phyloP scores from a whole-genome alignment of 352 stramenopile genomes.

The Pythium periplocum region DNA sequence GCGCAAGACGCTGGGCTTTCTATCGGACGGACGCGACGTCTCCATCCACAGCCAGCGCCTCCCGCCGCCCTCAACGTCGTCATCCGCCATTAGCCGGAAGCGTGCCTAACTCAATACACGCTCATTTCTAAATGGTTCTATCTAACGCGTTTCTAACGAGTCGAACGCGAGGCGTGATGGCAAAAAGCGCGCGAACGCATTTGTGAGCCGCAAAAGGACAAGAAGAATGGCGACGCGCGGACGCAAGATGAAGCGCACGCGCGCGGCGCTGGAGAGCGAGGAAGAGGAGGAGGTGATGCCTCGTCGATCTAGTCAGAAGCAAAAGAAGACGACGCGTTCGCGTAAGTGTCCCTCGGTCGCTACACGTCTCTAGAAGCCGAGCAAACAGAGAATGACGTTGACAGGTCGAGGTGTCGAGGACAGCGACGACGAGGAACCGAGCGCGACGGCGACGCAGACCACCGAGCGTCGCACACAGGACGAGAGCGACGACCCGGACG shows the following conservation, averaged over 20 bases:
- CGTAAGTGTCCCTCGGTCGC: slow-evolving; percentile 3
- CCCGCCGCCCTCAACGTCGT: neutral
- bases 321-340: neutral
- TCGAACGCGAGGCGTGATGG: neutral
- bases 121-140: no score
- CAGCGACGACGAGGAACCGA: slow-evolving; percentile 17
- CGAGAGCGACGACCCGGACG: slow-evolving; percentile 19
- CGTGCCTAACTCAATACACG: no score
- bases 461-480: neutral
- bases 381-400: no score
- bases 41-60: slow-evolving; percentile 8
- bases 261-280: slow-evolving; percentile 5
- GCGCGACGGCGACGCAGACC: neutral
- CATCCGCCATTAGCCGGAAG: no score
- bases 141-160: no score
- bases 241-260: slow-evolving; percentile 14
- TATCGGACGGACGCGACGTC: slow-evolving; percentile 6
- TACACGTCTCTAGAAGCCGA: no score
- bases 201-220: neutral
- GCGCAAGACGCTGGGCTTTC: slow-evolving; percentile 21
- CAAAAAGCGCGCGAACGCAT: slow-evolving; percentile 21
- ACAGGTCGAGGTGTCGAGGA: neutral
- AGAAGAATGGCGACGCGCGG: neutral
- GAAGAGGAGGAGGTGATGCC: slow-evolving; percentile 10
- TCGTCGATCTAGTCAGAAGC: no score